phyloP scores from a whole-genome alignment of 1,284 basidiomycete species.

The Irpex rosettiformis region DNA sequence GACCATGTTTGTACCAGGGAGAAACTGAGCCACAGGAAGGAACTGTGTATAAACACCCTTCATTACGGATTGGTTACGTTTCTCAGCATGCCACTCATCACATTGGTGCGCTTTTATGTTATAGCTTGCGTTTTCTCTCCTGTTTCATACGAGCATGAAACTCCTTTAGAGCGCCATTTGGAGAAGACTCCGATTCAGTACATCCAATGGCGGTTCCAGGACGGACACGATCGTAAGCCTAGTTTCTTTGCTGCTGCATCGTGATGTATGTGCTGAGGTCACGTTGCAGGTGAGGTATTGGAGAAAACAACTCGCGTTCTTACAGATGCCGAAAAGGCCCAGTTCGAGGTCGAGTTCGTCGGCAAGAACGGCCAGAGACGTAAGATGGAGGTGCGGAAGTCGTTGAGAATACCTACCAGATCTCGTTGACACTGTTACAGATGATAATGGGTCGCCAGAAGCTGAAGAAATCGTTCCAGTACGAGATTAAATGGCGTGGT shows the following conservation, averaged over 20 bases:
- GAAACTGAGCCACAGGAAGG: slow-evolving; percentile 94
- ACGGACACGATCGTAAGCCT: slow-evolving; percentile 90
- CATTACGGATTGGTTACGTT: slow-evolving; percentile 95
- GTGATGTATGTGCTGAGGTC: slow-evolving; percentile 11
- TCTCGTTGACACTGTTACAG: slow-evolving; percentile 33
- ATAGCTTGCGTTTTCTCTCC: not conserved
- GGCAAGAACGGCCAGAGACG: slow-evolving; percentile 91
- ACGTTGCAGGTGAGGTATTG: slow-evolving; percentile 69
- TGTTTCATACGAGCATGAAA: slow-evolving; percentile 11
- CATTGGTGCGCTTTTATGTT: slow-evolving; percentile 49
- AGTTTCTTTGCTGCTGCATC: slow-evolving; percentile 10
- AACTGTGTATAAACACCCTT: slow-evolving; percentile 93
- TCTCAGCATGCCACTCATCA: slow-evolving; percentile 98
- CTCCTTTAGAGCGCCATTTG: slow-evolving; percentile 73
- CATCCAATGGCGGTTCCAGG: slow-evolving; percentile 99
- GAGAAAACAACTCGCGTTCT: slow-evolving; percentile 92
- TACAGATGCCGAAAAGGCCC: slow-evolving; percentile 81
- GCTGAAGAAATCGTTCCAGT: slow-evolving; percentile 94
- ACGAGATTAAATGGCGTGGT: slow-evolving; percentile 94
- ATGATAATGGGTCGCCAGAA: slow-evolving; percentile 96
- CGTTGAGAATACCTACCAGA: not conserved
- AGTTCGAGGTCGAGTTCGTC: slow-evolving; percentile 87
- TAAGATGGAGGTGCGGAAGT: slow-evolving; percentile 74
- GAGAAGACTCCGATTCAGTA: slow-evolving; percentile 96
- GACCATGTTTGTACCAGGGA: slow-evolving; percentile 48